Evolutionary conservation across 345 rosid genomes (phyloP).

Genomic region (Melaleuca alternifolia): DNA sequence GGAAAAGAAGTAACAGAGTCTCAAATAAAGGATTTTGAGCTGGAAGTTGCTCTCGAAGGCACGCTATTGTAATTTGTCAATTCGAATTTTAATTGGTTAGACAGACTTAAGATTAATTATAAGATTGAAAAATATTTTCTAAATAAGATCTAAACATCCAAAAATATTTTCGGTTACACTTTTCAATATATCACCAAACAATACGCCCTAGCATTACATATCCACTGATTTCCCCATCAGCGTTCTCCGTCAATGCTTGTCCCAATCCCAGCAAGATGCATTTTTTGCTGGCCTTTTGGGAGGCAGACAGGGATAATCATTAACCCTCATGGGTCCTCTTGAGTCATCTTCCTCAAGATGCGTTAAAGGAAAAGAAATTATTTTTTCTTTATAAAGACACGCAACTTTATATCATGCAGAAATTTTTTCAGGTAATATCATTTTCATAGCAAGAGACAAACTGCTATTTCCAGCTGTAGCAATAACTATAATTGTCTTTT

Average conservation of each 20-base stretch:
- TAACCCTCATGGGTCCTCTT: conserved; percentile 13
- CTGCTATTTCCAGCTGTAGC: conserved; percentile 1
- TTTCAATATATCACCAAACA: background rate
- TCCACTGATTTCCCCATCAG: background rate
- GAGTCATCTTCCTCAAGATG: background rate
- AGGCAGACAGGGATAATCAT: conserved; percentile 5
- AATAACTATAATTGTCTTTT: conserved; percentile 1
- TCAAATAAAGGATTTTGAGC: no score
- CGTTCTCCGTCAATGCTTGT: background rate
- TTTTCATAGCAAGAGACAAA: background rate
- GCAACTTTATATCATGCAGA: background rate
- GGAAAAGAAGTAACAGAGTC: background rate
- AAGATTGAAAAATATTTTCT: background rate
- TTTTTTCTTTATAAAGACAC: background rate
- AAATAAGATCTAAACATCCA: background rate
- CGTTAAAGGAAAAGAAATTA: background rate
- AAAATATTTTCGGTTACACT: background rate
- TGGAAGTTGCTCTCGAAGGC: background rate
- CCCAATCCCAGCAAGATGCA: conserved; percentile 1
- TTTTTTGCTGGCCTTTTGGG: conserved; percentile 22
- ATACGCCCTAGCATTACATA: background rate
- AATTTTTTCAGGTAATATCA: background rate
- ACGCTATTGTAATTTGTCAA: background rate
- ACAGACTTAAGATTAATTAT: background rate
- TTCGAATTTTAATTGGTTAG: background rate